A percentile compares a stretch with the other conserved stretches of the same genome.
phyloP scores from a whole-genome alignment of 2,329 filamentous ascomycete genomes.

The Cladosporium sp. region DNA sequence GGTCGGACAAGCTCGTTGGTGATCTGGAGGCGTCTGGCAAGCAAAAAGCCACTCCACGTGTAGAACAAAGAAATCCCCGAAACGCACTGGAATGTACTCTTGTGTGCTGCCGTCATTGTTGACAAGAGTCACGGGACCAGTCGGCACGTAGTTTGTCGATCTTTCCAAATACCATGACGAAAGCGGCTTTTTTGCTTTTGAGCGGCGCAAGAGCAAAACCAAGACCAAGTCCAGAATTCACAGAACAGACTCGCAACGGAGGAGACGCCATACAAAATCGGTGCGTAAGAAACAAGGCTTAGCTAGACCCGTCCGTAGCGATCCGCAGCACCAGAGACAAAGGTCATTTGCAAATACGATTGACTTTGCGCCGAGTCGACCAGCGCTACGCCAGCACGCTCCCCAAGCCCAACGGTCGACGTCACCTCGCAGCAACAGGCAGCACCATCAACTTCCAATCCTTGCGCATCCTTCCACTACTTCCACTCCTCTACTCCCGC shows the following conservation, averaged over 20 bases:
- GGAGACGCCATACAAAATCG: not conserved
- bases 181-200: not conserved
- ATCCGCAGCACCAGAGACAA: not conserved
- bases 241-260: not conserved
- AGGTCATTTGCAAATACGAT: not conserved
- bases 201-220: not conserved
- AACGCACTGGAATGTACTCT: not conserved
- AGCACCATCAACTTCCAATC: not conserved
- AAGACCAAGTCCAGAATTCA: not conserved
- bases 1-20: no score
- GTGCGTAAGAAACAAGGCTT: slow-evolving; percentile 1
- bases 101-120: not conserved
- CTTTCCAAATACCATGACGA: not conserved
- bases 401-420: not conserved
- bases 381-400: not conserved
- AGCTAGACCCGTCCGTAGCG: not conserved
- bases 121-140: not conserved
- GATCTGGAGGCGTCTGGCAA: not conserved
- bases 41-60: not conserved
- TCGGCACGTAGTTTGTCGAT: not conserved
- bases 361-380: not conserved
- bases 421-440: slow-evolving; percentile 1
- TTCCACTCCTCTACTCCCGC: not conserved
- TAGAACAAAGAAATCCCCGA: not conserved
- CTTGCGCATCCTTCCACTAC: not conserved